phyloP scores from a whole-genome alignment of 495 filamentous ascomycete species.

The Trichoderma asperelloides region DNA sequence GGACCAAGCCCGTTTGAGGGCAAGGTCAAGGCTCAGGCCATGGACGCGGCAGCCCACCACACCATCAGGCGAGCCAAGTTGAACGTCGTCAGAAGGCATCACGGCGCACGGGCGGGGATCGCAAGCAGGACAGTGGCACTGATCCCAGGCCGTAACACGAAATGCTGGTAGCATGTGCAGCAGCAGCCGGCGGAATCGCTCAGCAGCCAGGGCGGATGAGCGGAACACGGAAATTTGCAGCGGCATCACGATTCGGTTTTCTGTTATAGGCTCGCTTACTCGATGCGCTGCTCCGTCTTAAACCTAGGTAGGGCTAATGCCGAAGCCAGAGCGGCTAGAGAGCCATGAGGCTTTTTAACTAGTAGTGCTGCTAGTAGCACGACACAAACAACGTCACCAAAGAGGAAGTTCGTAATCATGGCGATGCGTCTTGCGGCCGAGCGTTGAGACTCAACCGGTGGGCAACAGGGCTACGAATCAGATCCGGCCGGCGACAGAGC shows the following conservation, averaged over 20 bases:
- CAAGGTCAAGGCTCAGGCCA: constrained; percentile 5
- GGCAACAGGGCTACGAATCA: constrained; percentile 1
- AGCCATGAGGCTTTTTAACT: background rate
- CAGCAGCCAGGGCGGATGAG: too few species aligned
- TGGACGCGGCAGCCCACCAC: background rate
- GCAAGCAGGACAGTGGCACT: too few species aligned
- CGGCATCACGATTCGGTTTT: background rate
- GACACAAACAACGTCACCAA: background rate
- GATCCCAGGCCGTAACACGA: too few species aligned
- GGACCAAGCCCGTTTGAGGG: constrained; percentile 5
- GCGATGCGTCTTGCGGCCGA: background rate
- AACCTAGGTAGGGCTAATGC: background rate
- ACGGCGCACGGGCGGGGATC: background rate
- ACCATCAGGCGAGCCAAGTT: constrained; percentile 6
- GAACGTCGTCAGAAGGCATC: constrained; percentile 1
- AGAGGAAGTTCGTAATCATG: constrained; percentile 1
- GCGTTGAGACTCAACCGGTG: constrained; percentile 1
- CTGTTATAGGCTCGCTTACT: background rate
- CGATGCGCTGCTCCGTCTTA: background rate
- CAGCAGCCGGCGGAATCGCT: too few species aligned
- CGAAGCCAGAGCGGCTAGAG: background rate
- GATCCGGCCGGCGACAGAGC: background rate
- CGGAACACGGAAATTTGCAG: background rate
- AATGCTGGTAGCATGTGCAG: too few species aligned
- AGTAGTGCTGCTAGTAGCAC: background rate